A percentile compares a stretch with the other conserved stretches of the same genome.
Evolutionary conservation across 257 asterid species (phyloP).

Genomic region (Catharanthus roseus): DNA sequence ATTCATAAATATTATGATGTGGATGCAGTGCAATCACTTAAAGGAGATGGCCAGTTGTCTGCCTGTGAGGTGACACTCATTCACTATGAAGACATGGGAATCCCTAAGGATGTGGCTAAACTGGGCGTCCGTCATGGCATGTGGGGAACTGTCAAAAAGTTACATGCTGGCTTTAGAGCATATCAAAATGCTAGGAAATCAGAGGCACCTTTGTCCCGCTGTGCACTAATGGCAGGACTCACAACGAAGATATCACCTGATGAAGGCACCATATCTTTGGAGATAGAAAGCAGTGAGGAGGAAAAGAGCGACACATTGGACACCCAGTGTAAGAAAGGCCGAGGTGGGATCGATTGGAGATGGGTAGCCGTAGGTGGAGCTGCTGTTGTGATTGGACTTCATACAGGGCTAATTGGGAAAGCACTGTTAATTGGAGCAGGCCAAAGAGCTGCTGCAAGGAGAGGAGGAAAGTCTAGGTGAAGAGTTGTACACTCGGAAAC

Average conservation of each 20-base stretch:
- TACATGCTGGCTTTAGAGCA: slow-evolving; percentile 75
- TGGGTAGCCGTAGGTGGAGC: slow-evolving; percentile 65
- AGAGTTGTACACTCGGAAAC: background rate
- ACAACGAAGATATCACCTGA: slow-evolving; percentile 25
- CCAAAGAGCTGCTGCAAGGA: slow-evolving; percentile 22
- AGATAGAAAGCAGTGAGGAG: slow-evolving; percentile 9
- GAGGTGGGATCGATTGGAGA: slow-evolving; percentile 32
- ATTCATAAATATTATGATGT: background rate
- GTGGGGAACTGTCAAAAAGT: slow-evolving; percentile 98
- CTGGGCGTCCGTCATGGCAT: slow-evolving; percentile 93
- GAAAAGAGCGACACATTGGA: background rate
- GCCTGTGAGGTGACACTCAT: slow-evolving; percentile 82
- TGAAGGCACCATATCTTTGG: slow-evolving; percentile 13
- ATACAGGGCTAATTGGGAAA: slow-evolving; percentile 61
- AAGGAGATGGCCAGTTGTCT: slow-evolving; percentile 62
- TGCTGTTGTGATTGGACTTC: slow-evolving; percentile 55
- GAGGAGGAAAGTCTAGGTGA: slow-evolving; percentile 32
- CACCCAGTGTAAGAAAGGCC: slow-evolving; percentile 1
- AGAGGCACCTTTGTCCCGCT: slow-evolving; percentile 29
- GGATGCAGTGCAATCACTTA: slow-evolving; percentile 61
- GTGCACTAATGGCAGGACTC: slow-evolving; percentile 38
- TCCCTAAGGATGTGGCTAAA: slow-evolving; percentile 90
- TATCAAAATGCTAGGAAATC: slow-evolving; percentile 45
- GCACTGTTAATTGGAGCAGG: slow-evolving; percentile 67
- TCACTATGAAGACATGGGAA: slow-evolving; percentile 97